These are phyloP conservation scores for Phlyctochytrium arcticum DNA, from an alignment of 192 early-diverging fungal species.

Conservation along the genomic window DNA sequence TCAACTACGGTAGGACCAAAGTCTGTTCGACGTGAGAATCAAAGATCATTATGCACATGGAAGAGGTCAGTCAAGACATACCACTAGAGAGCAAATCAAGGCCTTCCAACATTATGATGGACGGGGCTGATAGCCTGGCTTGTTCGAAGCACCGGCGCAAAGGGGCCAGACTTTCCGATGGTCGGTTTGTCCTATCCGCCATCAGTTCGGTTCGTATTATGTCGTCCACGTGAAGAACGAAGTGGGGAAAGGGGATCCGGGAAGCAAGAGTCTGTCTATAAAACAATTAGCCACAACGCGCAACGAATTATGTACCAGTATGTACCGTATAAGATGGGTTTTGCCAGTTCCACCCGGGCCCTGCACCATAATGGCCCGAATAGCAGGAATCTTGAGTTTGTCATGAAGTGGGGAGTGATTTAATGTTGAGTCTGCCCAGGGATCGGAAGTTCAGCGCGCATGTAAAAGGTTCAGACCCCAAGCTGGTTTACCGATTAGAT, in stretches of 20 bases:
- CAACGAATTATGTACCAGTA: conserved; percentile 19
- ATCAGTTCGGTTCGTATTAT: not conserved
- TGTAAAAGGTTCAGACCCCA: too few relatives aligned
- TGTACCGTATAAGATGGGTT: conserved; percentile 31
- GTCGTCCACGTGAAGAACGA: too few relatives aligned
- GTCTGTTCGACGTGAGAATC: conserved; percentile 1
- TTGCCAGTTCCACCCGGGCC: conserved; percentile 48
- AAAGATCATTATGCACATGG: too few relatives aligned
- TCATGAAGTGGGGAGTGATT: conserved; percentile 14
- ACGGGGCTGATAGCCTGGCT: conserved; percentile 41
- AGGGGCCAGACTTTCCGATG: conserved; percentile 26
- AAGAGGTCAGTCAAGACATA: conserved; percentile 23
- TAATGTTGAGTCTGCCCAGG: conserved; percentile 14
- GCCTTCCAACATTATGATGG: conserved; percentile 48
- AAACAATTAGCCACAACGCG: too few relatives aligned
- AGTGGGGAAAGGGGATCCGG: too few relatives aligned
- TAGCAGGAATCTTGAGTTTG: conserved; percentile 35
- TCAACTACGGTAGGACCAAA: conserved; percentile 14
- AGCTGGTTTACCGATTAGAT: too few relatives aligned
- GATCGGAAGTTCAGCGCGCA: too few relatives aligned
- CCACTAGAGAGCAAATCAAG: conserved; percentile 49
- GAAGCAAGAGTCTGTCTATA: too few relatives aligned
- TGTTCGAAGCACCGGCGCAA: conserved; percentile 27
- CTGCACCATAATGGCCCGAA: conserved; percentile 37
- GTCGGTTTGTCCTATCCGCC: not conserved